Percentiles rank a stretch among this genome's conserved stretches.
phyloP scores from a whole-genome alignment of 768 basidiomycete species.

The Lactarius trivialis region DNA sequence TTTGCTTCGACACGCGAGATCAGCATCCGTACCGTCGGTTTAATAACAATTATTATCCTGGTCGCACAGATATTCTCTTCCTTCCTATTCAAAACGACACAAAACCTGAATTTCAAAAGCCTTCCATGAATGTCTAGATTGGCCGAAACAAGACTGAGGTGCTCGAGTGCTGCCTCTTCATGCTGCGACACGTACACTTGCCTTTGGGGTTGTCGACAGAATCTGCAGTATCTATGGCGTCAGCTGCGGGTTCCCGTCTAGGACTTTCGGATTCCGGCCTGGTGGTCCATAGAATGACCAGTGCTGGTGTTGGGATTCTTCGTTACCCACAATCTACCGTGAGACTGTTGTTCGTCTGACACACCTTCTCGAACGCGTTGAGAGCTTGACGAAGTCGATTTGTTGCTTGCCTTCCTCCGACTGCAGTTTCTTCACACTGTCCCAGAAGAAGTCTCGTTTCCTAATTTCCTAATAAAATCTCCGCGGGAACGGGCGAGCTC shows the following conservation, averaged over 20 bases:
- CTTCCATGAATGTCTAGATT: too few species aligned
- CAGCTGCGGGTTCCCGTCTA: slow-evolving; percentile 48
- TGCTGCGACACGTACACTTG: too few species aligned
- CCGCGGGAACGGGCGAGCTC: too few species aligned
- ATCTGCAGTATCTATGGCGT: slow-evolving; percentile 41
- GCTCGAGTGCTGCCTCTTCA: not conserved
- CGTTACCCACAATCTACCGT: slow-evolving; percentile 42
- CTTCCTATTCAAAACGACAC: too few species aligned
- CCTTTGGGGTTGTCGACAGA: slow-evolving; percentile 39
- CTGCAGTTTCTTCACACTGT: slow-evolving; percentile 38
- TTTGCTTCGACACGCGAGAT: not conserved
- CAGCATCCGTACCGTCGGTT: too few species aligned
- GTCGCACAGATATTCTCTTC: not conserved
- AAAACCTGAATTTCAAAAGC: too few species aligned
- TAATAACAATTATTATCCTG: not conserved
- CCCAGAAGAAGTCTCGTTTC: too few species aligned
- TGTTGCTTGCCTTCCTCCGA: slow-evolving; percentile 38
- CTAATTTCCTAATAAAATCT: too few species aligned
- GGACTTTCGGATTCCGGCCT: slow-evolving; percentile 43
- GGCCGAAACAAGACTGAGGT: not conserved
- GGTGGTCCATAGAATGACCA: slow-evolving; percentile 42
- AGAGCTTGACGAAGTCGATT: slow-evolving; percentile 44
- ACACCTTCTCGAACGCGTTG: slow-evolving; percentile 38
- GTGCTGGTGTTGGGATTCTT: slow-evolving; percentile 44
- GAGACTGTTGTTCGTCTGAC: slow-evolving; percentile 5